phyloP scores from a whole-genome alignment of 2,329 filamentous ascomycete species.

The Verticillium isaacii region DNA sequence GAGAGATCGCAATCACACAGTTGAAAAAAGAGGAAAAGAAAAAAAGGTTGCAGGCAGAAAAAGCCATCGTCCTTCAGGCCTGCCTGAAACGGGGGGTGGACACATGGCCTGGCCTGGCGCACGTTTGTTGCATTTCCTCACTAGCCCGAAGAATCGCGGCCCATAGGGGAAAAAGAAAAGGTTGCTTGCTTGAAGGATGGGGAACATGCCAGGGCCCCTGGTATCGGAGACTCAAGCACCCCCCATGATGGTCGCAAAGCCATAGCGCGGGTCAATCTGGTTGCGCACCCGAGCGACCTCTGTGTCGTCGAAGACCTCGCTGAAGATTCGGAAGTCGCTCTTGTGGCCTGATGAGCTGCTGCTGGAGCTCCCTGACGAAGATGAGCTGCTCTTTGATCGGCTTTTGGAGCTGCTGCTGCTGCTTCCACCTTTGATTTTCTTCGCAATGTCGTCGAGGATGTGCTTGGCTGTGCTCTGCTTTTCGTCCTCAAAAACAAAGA shows the following conservation, averaged over 20 bases:
- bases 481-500: conserved; percentile 60
- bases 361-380: conserved; percentile 17
- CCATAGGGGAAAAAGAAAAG: not conserved
- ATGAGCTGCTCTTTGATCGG: conserved; percentile 26
- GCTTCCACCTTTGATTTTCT: conserved; percentile 33
- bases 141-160: not conserved
- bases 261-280: conserved; percentile 50
- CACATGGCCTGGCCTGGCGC: not conserved
- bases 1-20: not conserved
- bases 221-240: conserved; percentile 6
- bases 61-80: not conserved
- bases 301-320: conserved; percentile 42
- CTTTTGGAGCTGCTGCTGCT: conserved; percentile 22
- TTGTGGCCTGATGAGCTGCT: conserved; percentile 17
- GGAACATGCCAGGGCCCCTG: not conserved
- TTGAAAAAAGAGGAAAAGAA: not conserved
- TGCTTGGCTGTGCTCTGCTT: conserved; percentile 47
- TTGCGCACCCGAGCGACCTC: conserved; percentile 47
- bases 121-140: not conserved
- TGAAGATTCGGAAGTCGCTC: conserved; percentile 49
- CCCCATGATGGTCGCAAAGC: conserved; percentile 17
- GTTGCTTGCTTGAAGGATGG: not conserved
- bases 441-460: conserved; percentile 51
- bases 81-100: not conserved
- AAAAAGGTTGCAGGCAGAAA: not conserved